These are phyloP conservation scores for Porodaedalea pini DNA, from an alignment of 1,284 basidiomycete species.

Conservation along the genomic window DNA sequence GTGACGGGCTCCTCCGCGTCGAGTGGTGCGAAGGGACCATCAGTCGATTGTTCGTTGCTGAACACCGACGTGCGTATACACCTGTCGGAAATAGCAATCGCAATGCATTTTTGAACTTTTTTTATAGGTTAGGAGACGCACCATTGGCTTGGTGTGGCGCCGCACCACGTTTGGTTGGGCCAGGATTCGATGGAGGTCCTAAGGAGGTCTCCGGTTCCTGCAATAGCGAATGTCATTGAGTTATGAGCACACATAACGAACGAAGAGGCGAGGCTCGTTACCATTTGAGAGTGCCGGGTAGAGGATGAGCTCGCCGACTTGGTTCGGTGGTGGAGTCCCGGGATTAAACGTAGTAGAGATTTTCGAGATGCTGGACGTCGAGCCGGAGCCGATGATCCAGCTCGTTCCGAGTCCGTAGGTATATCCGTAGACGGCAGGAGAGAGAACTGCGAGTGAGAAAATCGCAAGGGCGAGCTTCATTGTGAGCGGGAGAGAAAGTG, in stretches of 20 bases:
- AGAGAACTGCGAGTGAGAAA: neutral
- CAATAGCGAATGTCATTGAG: neutral
- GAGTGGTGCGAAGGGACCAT: constrained; percentile 12
- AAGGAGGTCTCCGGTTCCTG: constrained; percentile 19
- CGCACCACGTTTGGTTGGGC: constrained; percentile 18
- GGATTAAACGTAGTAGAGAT: constrained; percentile 18
- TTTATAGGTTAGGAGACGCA: neutral
- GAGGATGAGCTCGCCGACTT: constrained; percentile 12
- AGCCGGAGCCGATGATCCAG: constrained; percentile 14
- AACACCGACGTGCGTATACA: constrained; percentile 18
- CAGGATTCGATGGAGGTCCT: constrained; percentile 12
- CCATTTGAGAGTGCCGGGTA: constrained; percentile 19
- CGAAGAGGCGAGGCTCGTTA: neutral
- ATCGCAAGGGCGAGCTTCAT: constrained; percentile 3
- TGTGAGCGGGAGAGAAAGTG: neutral
- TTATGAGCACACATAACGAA: neutral
- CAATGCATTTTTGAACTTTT: neutral
- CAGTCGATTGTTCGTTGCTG: neutral
- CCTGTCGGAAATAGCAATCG: neutral
- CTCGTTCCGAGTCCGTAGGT: constrained; percentile 19
- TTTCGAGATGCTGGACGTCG: constrained; percentile 13
- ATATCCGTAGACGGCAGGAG: constrained; percentile 1
- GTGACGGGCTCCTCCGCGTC: constrained; percentile 12
- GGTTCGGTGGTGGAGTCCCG: constrained; percentile 11
- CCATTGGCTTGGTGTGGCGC: constrained; percentile 14